phyloP scores from a whole-genome alignment of 2,329 filamentous ascomycete species.

The Calonectria pauciramosa region DNA sequence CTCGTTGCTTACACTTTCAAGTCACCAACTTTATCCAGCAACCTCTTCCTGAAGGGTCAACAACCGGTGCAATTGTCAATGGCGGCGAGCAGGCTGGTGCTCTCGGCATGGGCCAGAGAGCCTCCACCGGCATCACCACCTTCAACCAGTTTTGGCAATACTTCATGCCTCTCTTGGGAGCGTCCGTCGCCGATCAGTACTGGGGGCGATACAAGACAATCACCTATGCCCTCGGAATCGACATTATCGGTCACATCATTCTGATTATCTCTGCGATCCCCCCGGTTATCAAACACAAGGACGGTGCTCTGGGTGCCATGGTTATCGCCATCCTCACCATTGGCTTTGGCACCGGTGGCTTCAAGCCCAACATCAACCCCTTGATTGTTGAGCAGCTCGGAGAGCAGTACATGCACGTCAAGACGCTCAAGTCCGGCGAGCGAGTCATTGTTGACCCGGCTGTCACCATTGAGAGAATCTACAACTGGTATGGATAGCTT shows the following conservation, averaged over 20 bases:
- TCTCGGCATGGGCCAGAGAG: slow-evolving; percentile 69
- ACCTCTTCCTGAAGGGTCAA: slow-evolving; percentile 66
- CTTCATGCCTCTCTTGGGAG: slow-evolving; percentile 69
- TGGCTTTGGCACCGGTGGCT: slow-evolving; percentile 77
- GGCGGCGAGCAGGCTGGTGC: slow-evolving; percentile 63
- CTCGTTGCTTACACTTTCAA: slow-evolving; percentile 35
- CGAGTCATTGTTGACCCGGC: slow-evolving; percentile 76
- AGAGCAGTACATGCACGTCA: slow-evolving; percentile 67
- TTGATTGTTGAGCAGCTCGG: slow-evolving; percentile 76
- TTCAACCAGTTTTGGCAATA: slow-evolving; percentile 74
- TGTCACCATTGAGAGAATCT: slow-evolving; percentile 73
- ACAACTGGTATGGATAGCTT: slow-evolving; percentile 60
- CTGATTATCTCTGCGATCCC: slow-evolving; percentile 77
- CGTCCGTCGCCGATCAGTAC: slow-evolving; percentile 66
- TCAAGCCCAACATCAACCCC: slow-evolving; percentile 81
- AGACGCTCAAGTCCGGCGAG: slow-evolving; percentile 67
- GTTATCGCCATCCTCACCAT: slow-evolving; percentile 69
- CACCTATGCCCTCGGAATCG: slow-evolving; percentile 70
- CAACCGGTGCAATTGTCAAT: slow-evolving; percentile 60
- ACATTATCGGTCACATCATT: slow-evolving; percentile 76
- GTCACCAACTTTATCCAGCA: slow-evolving; percentile 75
- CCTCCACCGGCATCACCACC: slow-evolving; percentile 59
- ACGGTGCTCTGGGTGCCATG: slow-evolving; percentile 72
- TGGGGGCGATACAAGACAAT: slow-evolving; percentile 80
- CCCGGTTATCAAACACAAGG: slow-evolving; percentile 66